Evolutionary conservation across 2,329 filamentous ascomycete species (phyloP), one percentile per base, ranked within the genome.

Genomic region (Grosmannia clavigera): DNA sequence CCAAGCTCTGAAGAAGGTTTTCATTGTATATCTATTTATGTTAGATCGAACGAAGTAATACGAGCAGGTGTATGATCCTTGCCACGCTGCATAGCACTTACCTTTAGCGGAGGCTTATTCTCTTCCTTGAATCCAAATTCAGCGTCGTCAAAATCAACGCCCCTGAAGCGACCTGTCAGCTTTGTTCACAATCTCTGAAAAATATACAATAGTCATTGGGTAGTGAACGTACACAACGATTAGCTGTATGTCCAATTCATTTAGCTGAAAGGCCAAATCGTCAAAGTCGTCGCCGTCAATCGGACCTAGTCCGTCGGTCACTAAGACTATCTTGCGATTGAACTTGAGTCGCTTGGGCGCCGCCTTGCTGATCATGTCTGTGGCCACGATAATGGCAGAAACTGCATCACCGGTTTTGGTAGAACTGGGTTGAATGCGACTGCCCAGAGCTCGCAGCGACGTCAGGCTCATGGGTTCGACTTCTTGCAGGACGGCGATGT

Each of bases 101-200:
- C 85, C 78, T 97, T 97, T 58, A 72, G 70, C 0, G 70, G 65
- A 22, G 85, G 75, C 70, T 99, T 99, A 64, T 88, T 82, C 70
- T 96, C 91, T 73, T 97, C 92, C 71, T 95, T 95, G 69, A 90
- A 88, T 51, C 92, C 92, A 68, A 87, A 96, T 2, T 95, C 91
- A 1, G 83, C 70, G 70, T 96, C 91, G 69, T 99, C 91, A 71
- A 99, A 97, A 70, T 99, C 94, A 22, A 95, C 83, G 16, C 94
- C 94, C 59, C 87, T 92, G n/a, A 12, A 29, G 51, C 7, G 55
- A 1, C 22, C 12, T 10, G 31, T 57, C 46, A 60, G 46, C 10
- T 46, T 33, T 43, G 5, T 43, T 11, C 33, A 10, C 16, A 9
- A 7, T 46, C 19, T 16, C 3, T 16, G 43, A 46, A 7, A 46